Conservation (phyloP, 2,329 filamentous ascomycete genomes). For the Neofusicoccum sp. region DNA sequence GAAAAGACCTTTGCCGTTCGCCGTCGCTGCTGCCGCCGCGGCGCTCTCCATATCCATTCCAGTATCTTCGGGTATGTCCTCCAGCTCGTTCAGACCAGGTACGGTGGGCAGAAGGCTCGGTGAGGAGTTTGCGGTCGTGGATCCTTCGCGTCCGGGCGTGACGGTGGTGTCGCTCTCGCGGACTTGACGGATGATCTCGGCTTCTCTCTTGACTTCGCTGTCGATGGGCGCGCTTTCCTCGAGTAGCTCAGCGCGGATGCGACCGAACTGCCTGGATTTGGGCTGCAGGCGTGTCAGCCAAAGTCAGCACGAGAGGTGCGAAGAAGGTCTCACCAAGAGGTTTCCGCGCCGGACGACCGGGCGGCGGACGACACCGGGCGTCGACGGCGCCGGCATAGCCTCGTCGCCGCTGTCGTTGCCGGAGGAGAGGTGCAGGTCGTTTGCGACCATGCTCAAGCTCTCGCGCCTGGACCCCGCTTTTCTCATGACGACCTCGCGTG, state of each 20-base stretch:
- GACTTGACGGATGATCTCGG: slow-evolving; percentile 92
- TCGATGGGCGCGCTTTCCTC: slow-evolving; percentile 89
- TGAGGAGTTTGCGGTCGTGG: slow-evolving; percentile 63
- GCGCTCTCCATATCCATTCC: slow-evolving; percentile 49
- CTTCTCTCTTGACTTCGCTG: slow-evolving; percentile 83
- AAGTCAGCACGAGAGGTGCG: not conserved
- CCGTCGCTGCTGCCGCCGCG: slow-evolving; percentile 32
- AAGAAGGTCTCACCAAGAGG: slow-evolving; percentile 64
- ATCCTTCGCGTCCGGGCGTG: slow-evolving; percentile 24
- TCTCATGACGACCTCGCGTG: slow-evolving; percentile 48
- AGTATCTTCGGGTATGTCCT: slow-evolving; percentile 69
- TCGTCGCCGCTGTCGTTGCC: slow-evolving; percentile 79
- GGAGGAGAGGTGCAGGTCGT: slow-evolving; percentile 77
- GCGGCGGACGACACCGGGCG: slow-evolving; percentile 75
- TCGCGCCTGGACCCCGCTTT: slow-evolving; percentile 66
- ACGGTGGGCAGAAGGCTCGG: slow-evolving; percentile 62
- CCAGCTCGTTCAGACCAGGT: slow-evolving; percentile 58
- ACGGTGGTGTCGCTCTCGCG: slow-evolving; percentile 63
- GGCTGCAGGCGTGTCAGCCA: slow-evolving; percentile 55
- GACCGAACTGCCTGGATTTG: slow-evolving; percentile 93
- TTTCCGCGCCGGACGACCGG: slow-evolving; percentile 85
- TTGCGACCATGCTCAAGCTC: slow-evolving; percentile 86
- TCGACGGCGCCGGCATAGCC: slow-evolving; percentile 47
- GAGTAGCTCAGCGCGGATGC: slow-evolving; percentile 82
- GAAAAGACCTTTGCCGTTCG: slow-evolving; percentile 46